Evolutionary conservation across 257 asterid genomes (phyloP).

Genomic region (Plantago major): DNA sequence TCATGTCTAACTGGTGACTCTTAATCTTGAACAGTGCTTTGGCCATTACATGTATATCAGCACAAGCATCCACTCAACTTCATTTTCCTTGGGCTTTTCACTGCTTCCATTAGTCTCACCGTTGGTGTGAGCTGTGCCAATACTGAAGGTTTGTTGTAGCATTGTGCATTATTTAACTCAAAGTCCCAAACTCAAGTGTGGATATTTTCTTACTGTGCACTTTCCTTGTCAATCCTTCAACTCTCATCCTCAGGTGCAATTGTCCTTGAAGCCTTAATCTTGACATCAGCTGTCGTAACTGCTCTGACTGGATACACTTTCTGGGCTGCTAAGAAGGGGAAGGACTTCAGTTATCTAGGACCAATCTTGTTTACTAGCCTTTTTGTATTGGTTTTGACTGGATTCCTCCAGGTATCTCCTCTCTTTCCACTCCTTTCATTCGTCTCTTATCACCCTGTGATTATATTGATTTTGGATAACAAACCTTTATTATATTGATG

Average conservation of each 20-base stretch:
- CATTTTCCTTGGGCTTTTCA: conserved; percentile 88
- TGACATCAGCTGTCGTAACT: conserved; percentile 90
- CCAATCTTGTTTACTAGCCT: conserved; percentile 96
- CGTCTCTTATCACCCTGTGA: background rate
- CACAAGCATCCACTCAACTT: conserved; percentile 93
- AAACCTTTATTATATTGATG: conserved; percentile 11
- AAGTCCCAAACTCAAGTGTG: background rate
- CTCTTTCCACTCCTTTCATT: background rate
- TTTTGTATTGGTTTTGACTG: conserved; percentile 64
- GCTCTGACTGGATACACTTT: conserved; percentile 90
- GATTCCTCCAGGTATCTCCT: conserved; percentile 71
- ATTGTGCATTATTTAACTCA: conserved; percentile 8
- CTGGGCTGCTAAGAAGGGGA: conserved; percentile 99
- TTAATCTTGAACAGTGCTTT: conserved; percentile 49
- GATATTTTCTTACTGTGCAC: conserved; percentile 14
- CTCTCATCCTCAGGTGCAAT: conserved; percentile 53
- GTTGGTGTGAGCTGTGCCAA: conserved; percentile 95
- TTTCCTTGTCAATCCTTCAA: background rate
- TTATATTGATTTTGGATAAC: conserved; percentile 6
- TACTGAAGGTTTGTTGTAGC: conserved; percentile 60
- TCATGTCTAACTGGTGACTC: conserved; percentile 15
- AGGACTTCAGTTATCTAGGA: conserved; percentile 91
- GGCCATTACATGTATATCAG: conserved; percentile 84
- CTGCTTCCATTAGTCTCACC: conserved; percentile 75
- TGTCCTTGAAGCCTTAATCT: conserved; percentile 86